Base-by-base conservation (phyloP, 176 grass and related monocot genomes). In the Aegilops tauschii region DNA sequence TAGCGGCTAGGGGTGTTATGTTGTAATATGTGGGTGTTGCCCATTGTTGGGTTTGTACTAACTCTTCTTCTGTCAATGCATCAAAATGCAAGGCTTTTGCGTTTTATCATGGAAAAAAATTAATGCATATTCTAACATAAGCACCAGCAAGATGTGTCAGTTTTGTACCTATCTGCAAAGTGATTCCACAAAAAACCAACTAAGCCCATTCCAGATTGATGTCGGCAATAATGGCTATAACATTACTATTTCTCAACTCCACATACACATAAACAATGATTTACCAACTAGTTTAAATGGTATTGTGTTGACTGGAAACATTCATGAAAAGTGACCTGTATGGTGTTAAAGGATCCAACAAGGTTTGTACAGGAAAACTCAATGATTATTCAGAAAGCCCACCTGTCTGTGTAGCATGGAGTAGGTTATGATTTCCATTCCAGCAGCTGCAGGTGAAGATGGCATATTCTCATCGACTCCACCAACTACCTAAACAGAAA, bases 381-480 rank as follows among this genome's bases (percentile, higher is more conserved):
- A 58, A 77, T 77, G 62, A 73, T 42, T 54, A 82, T 56, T 67
- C 67, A 61, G 25, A 40, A 82, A 83, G 18, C 74, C 69, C 86
- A 97, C 95, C 85, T 93, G 77, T 9, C 42, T 86, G 14, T 78
- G 79, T 87, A 98, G 67, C 17, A 54, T 95, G 44, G 87, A 83
- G 35, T 87, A 98, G 61, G 93, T 82, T 83, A 98, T 83, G 67
- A 98, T 93, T 83, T 95, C 62, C 34, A 93, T 69, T 82, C 86
- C 83, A 87, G 73, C 78, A 88, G 35, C 80, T 87, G 86, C 47
- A 7, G 93, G 71, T 80, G 89, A 23, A 6, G 83, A 61, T 56
- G 91, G 91, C 86, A 98, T 92, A 72, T 89, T 93, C 82, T 82
- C 81, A 81, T 95, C 91, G 12, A 80, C 83, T 78, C 88, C 93